Base-by-base conservation (phyloP, 345 rosid genomes). In the Bretschneidera sinensis region DNA sequence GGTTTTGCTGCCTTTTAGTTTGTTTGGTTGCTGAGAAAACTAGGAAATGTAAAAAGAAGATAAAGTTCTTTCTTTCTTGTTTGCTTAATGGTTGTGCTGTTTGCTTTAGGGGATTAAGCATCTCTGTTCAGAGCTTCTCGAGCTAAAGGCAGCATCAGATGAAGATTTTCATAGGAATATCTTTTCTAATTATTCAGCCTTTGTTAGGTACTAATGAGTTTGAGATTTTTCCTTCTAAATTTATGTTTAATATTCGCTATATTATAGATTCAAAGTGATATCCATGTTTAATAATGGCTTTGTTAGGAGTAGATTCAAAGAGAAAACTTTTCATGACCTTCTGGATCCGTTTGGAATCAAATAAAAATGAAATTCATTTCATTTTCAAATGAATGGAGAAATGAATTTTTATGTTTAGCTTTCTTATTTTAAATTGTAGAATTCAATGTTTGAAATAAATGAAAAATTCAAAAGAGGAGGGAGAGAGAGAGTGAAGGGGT, bases 61-160 rank as follows among this genome's bases (percentile, higher is more conserved):
- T 39, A 11, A 39, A 39, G 45, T 51, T n/a, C 16, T 51, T 21
- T 49, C 13, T 9, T 7, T 24, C 55, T n/a, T 1, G 23, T 0
- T 14, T 17, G 15, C 2, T 22, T 11, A 21, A n/a, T 48, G n/a
- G 20, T 45, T 0, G 9, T 54, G 31, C 1, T 20, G 1, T 21
- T 53, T 51, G 20, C 56, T 63, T 51, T 24, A 83, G 87, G 92
- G 88, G 21, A 79, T 83, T 48, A 76, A 70, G 24, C 80, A 75
- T 62, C 82, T 83, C 28, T 78, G 82, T 55, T 76, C 76, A 23
- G 92, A 86, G 67, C 67, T 83, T 18, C 51, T 81, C 16, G 89
- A 83, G 76, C 69, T 79, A 18, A 81, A 83, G 79, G 83, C 45
- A 28, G 76, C 72, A 35, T 86, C 88, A 0, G 84, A 79, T 57